These are phyloP conservation scores for Thelephora terrestris DNA, from an alignment of 1,284 basidiomycete species.

Conservation along the genomic window DNA sequence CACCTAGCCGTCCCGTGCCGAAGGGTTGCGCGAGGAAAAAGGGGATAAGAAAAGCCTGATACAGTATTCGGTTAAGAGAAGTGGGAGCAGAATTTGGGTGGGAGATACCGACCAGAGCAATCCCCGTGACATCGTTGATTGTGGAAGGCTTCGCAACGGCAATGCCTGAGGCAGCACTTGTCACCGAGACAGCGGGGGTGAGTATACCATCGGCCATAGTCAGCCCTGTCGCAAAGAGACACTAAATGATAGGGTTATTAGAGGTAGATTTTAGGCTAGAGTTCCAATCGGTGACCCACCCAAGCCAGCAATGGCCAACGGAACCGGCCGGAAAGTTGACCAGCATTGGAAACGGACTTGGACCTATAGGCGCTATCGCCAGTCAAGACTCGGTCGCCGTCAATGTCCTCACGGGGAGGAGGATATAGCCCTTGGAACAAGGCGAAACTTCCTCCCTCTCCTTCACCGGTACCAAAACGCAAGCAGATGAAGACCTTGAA, in stretches of 20 bases:
- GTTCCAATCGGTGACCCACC: slow-evolving; percentile 25
- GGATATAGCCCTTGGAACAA: slow-evolving; percentile 53
- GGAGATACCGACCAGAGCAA: slow-evolving; percentile 42
- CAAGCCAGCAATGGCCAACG: slow-evolving; percentile 44
- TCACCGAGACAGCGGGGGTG: slow-evolving; percentile 60
- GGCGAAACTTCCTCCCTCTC: slow-evolving; percentile 59
- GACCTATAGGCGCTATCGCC: slow-evolving; percentile 27
- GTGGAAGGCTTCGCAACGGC: slow-evolving; percentile 46
- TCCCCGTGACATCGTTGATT: slow-evolving; percentile 34
- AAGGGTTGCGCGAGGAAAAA: slow-evolving; percentile 51
- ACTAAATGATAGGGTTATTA: slow-evolving; percentile 9
- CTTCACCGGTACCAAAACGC: slow-evolving; percentile 49
- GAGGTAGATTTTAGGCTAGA: not conserved
- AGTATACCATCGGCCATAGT: slow-evolving; percentile 55
- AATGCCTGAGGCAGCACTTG: slow-evolving; percentile 56
- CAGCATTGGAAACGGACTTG: slow-evolving; percentile 7
- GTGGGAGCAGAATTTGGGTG: not conserved
- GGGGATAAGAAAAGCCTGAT: slow-evolving; percentile 42
- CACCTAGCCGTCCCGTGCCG: slow-evolving; percentile 43
- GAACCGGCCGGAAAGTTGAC: slow-evolving; percentile 20
- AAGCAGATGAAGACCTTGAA: slow-evolving; percentile 45
- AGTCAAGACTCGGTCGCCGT: slow-evolving; percentile 44
- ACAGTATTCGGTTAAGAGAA: not conserved
- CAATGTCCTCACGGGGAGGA: slow-evolving; percentile 30
- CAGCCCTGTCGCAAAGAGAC: slow-evolving; percentile 36